Base-by-base conservation (phyloP, 2,329 filamentous ascomycete species). In the Macroventuria anomochaeta region DNA sequence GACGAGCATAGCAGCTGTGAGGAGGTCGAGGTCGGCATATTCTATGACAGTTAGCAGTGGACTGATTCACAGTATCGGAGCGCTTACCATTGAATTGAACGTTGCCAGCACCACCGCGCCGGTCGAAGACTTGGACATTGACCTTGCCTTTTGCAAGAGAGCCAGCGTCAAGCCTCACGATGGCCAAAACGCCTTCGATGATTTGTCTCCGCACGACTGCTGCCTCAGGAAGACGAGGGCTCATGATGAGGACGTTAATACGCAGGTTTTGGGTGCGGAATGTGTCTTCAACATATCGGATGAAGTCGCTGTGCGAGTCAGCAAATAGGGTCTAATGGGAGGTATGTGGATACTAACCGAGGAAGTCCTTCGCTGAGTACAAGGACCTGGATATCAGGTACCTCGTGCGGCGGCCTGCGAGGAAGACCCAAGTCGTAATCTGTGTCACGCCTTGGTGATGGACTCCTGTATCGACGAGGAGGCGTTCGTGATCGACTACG, bases 311-410 rank as follows among this genome's bases (percentile, higher is more conserved):
- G 33, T 21, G 15, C 5, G 18, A 11, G 41, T 63, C 38, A 63
- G 52, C 33, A 32, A 6, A 15, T 34, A 7, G 18, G 6, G 12
- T 33, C 11, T 18, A 18, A 7, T 8, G 7, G 7, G 3, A n/a
- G 5, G 8, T 37, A 8, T 13, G n/a, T n/a, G 13, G 7, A 4
- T 44, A 62, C 69, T 43, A 50, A 72, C 70, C 69, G 60, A 54
- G 70, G 70, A 6, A 96, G 82, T 21, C 59, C 61, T 62, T 92
- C 87, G 59, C 93, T 87, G 37, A 93, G 80, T 5, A 96, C 83
- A 23, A 97, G 84, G 25, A 97, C 85, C 71, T 97, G 92, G 13
- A 97, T 89, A 64, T 97, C 92, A 2, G 93, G 93, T 18, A 97
- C 87, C 59, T 95, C 86, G 52, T 83, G 79, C 4, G 90, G 86